Base-by-base conservation (phyloP, 345 rosid species). In the Clarkia xantiana region DNA sequence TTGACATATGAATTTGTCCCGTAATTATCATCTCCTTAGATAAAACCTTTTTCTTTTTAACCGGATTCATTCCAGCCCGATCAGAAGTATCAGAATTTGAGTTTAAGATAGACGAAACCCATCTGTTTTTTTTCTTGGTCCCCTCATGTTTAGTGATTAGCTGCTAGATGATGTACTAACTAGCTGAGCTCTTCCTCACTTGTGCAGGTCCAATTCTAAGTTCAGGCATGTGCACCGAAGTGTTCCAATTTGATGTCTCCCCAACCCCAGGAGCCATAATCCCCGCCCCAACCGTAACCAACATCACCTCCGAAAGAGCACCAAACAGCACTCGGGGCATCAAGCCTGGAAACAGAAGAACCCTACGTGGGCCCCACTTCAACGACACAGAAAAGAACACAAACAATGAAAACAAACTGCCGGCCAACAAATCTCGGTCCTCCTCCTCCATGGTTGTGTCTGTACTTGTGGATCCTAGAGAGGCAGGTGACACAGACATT, bases 151-250 rank as follows among this genome's bases (percentile, higher is more conserved):
- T 47, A 10, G 38, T 0, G 38, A 17, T 18, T 22, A 15, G n/a
- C 44, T 13, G 38, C 2, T 3, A 9, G 38, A n/a, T 45, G 1
- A 10, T 25, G 44, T 14, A 38, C 15, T 13, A 54, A 7, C 36
- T 2, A 48, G 22, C 39, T 43, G n/a, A n/a, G n/a, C 57, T 20
- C 11, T 10, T 3, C 36, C 36, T 29, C 36, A 7, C 51, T 29
- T 42, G 48, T 71, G 47, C 68, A 93, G 99, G 95, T 47, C 94
- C 99, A 13, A 64, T 93, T 84, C 61, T 93, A 67, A 84, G 90
- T 76, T 82, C 96, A 18, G 97, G 99, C 55, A 77, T 79, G 84
- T 93, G 99, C 77, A 80, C 74, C 14, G 96, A 93, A 77, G 97
- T 93, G 38, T 87, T 87, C 68, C 95, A 73, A 70, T 93, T 93